These are phyloP conservation scores for Botrytis aclada DNA, from an alignment of 2,329 filamentous ascomycete genomes.

Conservation along the genomic window DNA sequence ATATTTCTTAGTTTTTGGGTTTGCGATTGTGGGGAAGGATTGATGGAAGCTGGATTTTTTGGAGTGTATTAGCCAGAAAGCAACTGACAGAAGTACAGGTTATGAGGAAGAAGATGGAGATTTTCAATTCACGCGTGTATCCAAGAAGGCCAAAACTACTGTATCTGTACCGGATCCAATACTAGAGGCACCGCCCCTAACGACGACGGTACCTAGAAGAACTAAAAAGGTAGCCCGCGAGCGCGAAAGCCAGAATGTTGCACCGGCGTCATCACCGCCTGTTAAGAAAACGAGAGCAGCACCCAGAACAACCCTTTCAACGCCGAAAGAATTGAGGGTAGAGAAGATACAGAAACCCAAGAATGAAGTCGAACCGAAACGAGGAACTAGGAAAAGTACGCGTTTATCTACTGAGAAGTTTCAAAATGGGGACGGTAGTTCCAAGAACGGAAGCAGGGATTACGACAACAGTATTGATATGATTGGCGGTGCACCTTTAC, in stretches of 20 bases:
- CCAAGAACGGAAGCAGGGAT: conserved; percentile 31
- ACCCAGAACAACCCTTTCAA: neutral
- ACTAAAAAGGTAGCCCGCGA: conserved; percentile 40
- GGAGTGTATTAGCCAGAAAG: conserved; percentile 6
- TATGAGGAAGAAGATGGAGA: conserved; percentile 76
- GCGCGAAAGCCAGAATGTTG: conserved; percentile 37
- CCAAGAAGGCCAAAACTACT: conserved; percentile 62
- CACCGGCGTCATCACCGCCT: conserved; percentile 23
- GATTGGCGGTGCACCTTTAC: conserved; percentile 23
- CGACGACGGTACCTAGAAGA: conserved; percentile 38
- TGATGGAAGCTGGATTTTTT: conserved; percentile 1
- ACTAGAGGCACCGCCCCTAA: conserved; percentile 42
- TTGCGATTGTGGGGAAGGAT: conserved; percentile 14
- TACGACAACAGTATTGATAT: conserved; percentile 32
- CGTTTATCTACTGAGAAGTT: conserved; percentile 44
- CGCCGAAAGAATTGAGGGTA: conserved; percentile 8
- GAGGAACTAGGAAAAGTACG: conserved; percentile 43
- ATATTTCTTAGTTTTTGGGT: conserved; percentile 11
- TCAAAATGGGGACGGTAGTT: conserved; percentile 30
- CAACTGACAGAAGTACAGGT: conserved; percentile 35
- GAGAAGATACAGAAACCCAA: conserved; percentile 5
- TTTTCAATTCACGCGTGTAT: conserved; percentile 68
- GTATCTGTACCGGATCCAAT: conserved; percentile 20
- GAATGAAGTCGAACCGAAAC: conserved; percentile 39
- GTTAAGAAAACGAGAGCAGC: conserved; percentile 42